phyloP scores from a whole-genome alignment of 257 asterid species.

The Solanum neorickii region DNA sequence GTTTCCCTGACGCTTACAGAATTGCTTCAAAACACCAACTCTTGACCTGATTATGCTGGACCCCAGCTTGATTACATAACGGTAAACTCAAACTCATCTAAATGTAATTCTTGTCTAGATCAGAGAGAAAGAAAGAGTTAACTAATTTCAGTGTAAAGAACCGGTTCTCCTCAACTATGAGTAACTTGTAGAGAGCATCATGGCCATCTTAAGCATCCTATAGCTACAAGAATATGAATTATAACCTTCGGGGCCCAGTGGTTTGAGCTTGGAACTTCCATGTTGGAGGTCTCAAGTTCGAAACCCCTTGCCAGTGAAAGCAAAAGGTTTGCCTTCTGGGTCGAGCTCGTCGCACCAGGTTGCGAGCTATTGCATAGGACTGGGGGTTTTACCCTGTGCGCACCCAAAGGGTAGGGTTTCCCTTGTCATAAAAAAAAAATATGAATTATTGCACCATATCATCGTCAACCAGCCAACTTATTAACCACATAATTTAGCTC shows the following conservation, averaged over 20 bases:
- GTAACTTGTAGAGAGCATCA: background rate
- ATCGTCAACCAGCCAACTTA: background rate
- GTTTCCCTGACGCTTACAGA: background rate
- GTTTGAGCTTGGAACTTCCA: no score
- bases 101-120: background rate
- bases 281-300: no score
- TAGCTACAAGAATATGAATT: background rate
- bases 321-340: no score
- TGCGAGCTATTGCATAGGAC: no score
- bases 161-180: background rate
- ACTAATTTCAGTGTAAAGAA: background rate
- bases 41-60: background rate
- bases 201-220: background rate
- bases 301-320: no score
- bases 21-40: background rate
- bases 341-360: no score
- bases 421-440: no score
- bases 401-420: no score
- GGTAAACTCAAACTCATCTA: background rate
- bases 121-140: background rate
- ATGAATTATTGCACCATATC: background rate
- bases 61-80: background rate
- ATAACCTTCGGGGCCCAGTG: no score
- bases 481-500: background rate
- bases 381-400: no score